Conservation (phyloP, 2,329 filamentous ascomycete species). For the Eutypella sp. region DNA sequence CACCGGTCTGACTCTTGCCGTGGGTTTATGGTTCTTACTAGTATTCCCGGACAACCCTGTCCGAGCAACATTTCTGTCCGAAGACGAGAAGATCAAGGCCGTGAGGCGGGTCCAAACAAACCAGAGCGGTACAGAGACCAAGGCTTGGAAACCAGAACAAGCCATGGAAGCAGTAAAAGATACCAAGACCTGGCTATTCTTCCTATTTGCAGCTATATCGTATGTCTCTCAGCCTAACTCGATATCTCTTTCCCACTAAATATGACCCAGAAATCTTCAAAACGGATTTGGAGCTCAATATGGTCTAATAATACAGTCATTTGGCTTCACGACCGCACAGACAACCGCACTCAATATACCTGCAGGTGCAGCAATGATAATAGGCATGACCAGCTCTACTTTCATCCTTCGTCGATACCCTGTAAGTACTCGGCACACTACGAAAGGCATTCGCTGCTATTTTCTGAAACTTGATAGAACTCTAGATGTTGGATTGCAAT, state of each 20-base stretch:
- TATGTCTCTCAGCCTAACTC: not conserved
- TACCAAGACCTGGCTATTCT: slow-evolving; percentile 5
- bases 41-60: slow-evolving; percentile 5
- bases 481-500: slow-evolving; percentile 4
- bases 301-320: slow-evolving; percentile 3
- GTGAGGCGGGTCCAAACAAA: slow-evolving; percentile 3
- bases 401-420: slow-evolving; percentile 4
- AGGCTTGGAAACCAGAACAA: slow-evolving; percentile 4
- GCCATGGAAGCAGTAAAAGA: slow-evolving; percentile 2
- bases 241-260: not conserved
- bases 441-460: not conserved
- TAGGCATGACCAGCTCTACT: slow-evolving; percentile 2
- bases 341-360: slow-evolving; percentile 4
- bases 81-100: slow-evolving; percentile 3
- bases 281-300: slow-evolving; percentile 3
- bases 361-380: not conserved
- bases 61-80: slow-evolving; percentile 2
- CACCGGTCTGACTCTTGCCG: not conserved
- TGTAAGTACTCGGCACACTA: not conserved
- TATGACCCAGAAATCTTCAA: slow-evolving; percentile 1
- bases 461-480: slow-evolving; percentile 1
- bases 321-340: slow-evolving; percentile 2
- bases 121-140: slow-evolving; percentile 6
- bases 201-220: slow-evolving; percentile 3
- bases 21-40: not conserved